These are phyloP conservation scores for Hymenoscyphus scutula DNA, from an alignment of 2,329 filamentous ascomycete genomes.

Conservation along the genomic window DNA sequence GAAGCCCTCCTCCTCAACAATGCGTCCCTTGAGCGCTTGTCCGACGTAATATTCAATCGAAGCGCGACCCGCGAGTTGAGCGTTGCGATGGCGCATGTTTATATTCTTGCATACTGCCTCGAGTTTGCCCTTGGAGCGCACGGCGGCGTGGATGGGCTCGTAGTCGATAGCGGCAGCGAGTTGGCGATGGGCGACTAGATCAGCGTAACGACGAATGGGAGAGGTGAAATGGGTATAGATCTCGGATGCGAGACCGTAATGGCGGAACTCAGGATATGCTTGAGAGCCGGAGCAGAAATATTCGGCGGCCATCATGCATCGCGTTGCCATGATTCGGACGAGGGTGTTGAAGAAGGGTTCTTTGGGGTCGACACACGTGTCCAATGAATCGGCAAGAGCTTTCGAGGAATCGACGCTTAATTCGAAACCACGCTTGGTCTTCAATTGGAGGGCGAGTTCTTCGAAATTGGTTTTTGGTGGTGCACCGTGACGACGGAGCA, in stretches of 20 bases:
- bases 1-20: slow-evolving; percentile 84
- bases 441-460: slow-evolving; percentile 86
- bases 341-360: slow-evolving; percentile 99
- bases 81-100: slow-evolving; percentile 95
- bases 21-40: slow-evolving; percentile 79
- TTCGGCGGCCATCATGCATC: slow-evolving; percentile 98
- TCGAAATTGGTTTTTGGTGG: slow-evolving; percentile 97
- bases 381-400: slow-evolving; percentile 89
- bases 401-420: slow-evolving; percentile 83
- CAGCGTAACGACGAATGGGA: slow-evolving; percentile 95
- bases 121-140: slow-evolving; percentile 79
- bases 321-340: slow-evolving; percentile 93
- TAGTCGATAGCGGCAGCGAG: slow-evolving; percentile 94
- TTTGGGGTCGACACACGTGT: slow-evolving; percentile 71
- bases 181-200: slow-evolving; percentile 90
- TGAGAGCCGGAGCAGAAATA: slow-evolving; percentile 97
- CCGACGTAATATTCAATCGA: slow-evolving; percentile 98
- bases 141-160: slow-evolving; percentile 76
- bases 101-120: slow-evolving; percentile 98
- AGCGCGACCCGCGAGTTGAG: slow-evolving; percentile 89
- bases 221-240: slow-evolving; percentile 99
- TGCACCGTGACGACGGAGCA: slow-evolving; percentile 86
- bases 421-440: slow-evolving; percentile 78
- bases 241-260: slow-evolving; percentile 92
- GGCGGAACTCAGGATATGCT: slow-evolving; percentile 88